Conservation (phyloP, 805 yeast genomes). For the Candida palmyrensis region DNA sequence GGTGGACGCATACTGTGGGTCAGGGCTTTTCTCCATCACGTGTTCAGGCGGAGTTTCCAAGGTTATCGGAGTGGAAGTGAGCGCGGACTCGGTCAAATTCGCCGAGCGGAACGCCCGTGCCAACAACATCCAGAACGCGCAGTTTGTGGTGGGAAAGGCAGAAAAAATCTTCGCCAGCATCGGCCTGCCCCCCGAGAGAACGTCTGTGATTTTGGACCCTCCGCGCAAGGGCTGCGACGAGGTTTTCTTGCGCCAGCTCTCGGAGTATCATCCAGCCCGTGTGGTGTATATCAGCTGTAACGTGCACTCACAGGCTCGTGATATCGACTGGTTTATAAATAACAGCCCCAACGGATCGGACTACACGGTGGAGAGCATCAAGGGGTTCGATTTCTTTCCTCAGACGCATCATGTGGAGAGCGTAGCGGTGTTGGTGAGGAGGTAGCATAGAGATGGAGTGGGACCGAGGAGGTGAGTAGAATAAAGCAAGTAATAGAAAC, state of each 20-base stretch:
- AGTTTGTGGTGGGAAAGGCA: slow-evolving; percentile 87
- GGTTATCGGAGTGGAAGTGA: slow-evolving; percentile 91
- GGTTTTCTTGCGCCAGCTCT: slow-evolving; percentile 76
- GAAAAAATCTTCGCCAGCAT: slow-evolving; percentile 79
- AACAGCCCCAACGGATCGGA: slow-evolving; percentile 56
- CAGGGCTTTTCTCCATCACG: slow-evolving; percentile 87
- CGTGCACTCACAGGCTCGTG: slow-evolving; percentile 97
- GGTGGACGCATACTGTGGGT: slow-evolving; percentile 95
- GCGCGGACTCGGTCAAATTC: slow-evolving; percentile 84
- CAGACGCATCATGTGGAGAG: slow-evolving; percentile 92
- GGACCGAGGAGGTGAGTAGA: no score
- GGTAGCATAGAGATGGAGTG: no score
- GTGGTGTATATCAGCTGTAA: slow-evolving; percentile 96
- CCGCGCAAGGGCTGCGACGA: slow-evolving; percentile 97
- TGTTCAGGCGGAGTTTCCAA: slow-evolving; percentile 75
- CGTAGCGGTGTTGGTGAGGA: slow-evolving; percentile 72
- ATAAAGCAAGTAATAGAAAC: no score
- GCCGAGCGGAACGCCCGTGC: slow-evolving; percentile 76
- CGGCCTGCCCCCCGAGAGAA: slow-evolving; percentile 67
- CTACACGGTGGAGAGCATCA: slow-evolving; percentile 73
- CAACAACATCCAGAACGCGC: slow-evolving; percentile 73
- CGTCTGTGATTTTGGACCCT: slow-evolving; percentile 92
- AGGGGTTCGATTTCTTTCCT: slow-evolving; percentile 96
- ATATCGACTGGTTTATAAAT: slow-evolving; percentile 74
- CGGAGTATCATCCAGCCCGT: slow-evolving; percentile 76